Base-by-base conservation (phyloP, 352 stramenopile species). In the Thalassiosira mediterranea region DNA sequence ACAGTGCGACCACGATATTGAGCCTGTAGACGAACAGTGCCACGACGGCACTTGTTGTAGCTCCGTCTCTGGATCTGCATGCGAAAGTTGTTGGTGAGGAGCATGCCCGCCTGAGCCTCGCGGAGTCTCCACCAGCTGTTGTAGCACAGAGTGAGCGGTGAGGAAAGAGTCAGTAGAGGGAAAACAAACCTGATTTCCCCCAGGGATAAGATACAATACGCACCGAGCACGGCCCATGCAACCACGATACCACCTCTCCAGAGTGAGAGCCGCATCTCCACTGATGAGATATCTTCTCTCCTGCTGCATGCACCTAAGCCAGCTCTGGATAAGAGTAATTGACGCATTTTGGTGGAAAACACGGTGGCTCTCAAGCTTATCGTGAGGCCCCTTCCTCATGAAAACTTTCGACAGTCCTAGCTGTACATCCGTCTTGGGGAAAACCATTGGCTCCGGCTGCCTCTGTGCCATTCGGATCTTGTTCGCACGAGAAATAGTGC, bases 361-460 rank as follows among this genome's bases (percentile, higher is more conserved):
- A 52, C 86, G 78, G 65, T 92, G 79, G 75, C 79, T 84, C 54
- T 98, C 95, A 11, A 98, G 88, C 54, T 93, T 91, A 75, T 98
- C 95, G 77, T 97, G 97, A 17, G 94, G 92, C 23, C 94, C 90
- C 48, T 97, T 96, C 31, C 95, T 91, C 79, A 98, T 97, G 74
- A 98, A 98, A 1, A 98, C 94, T 38, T 95, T 96, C 1, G 94
- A 97, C 44, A 91, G 90, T 68, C 96, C 95, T 21, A 98, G 72
- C 73, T 94, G 89, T 8, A 91, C 88, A 80, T 93, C 88, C 2
- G 73, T 78, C 46, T 90, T 84, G 1, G 87, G 81, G 68, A 92
- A 94, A 17, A 71, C 42, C 65, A 91, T 89, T 0, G 78, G 77
- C 8, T 88, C 70, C 1, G 86, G 86, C 54, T 92, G 86, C 29